Evolutionary conservation across 2,329 filamentous ascomycete species (phyloP), one percentile per base, ranked within the genome.

Genomic region (Exophiala sp.): DNA sequence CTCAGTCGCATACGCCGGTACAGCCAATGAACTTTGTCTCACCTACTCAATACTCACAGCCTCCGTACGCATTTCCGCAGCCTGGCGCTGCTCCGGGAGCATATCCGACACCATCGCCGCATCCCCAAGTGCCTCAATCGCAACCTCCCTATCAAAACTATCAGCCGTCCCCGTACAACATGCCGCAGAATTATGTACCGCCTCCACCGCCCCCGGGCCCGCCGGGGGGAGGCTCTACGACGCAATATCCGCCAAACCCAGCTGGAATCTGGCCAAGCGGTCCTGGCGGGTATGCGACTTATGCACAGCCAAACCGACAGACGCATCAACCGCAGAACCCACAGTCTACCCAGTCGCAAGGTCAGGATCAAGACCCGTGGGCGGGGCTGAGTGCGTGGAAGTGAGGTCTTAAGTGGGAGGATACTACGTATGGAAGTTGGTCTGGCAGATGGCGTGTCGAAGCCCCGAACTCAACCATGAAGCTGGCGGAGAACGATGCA

Each of bases 381-480:
- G 82, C 82, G 13, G 83, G 83, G 3, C 65, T 88, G 58, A 83
- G 77, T 68, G 78, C 77, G 39, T 86, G 83, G 83, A 85, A 83
- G 65, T 85, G 56, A 32, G 24, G 29, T 27, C 5, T 27, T 10
- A 27, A 5, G 24, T 27, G 5, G 5, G 24, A 27, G 24, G 24
- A 27, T 27, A 27, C 5, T 27, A n/a, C n/a, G n/a, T n/a, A n/a
- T n/a, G n/a, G n/a, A n/a, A n/a, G n/a, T n/a, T n/a, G n/a, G n/a
- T n/a, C n/a, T n/a, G n/a, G n/a, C n/a, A n/a, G n/a, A n/a, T n/a
- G n/a, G n/a, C n/a, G n/a, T n/a, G n/a, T n/a, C n/a, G n/a, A n/a
- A n/a, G n/a, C n/a, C n/a, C n/a, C n/a, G n/a, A n/a, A n/a, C n/a
- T n/a, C n/a, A n/a, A n/a, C n/a, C n/a, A n/a, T n/a, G n/a, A n/a